Evolutionary conservation across 352 stramenopile species (phyloP).

Genomic region (Phytophthora boehmeriae): DNA sequence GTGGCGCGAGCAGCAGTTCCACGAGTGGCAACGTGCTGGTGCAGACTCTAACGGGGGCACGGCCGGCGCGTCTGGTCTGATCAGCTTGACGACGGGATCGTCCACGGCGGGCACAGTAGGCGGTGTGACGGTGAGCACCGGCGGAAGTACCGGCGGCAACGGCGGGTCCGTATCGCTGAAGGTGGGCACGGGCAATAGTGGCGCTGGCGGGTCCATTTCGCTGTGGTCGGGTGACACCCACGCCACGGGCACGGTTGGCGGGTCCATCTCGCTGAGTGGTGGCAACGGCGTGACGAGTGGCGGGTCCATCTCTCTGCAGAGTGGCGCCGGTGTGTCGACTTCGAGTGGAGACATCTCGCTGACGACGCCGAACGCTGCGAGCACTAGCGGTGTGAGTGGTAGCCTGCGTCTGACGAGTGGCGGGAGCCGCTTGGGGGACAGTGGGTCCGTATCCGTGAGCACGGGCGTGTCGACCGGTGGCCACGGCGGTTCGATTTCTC

Average conservation of each 20-base stretch:
- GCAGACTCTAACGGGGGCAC: not conserved
- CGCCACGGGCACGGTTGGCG: slow-evolving; percentile 11
- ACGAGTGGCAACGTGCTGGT: slow-evolving; percentile 11
- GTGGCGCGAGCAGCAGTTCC: slow-evolving; percentile 1
- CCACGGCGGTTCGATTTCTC: slow-evolving; percentile 16
- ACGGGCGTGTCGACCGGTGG: slow-evolving; percentile 15
- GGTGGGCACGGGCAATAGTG: slow-evolving; percentile 1
- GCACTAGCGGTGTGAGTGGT: slow-evolving; percentile 29
- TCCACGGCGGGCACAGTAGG: slow-evolving; percentile 35
- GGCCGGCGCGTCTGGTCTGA: not conserved
- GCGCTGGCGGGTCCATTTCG: slow-evolving; percentile 5
- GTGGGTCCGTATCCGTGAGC: slow-evolving; percentile 25
- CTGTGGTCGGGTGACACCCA: slow-evolving; percentile 7
- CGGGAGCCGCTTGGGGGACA: slow-evolving; percentile 23
- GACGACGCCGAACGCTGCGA: slow-evolving; percentile 27
- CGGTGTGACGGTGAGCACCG: not conserved
- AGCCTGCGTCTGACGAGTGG: slow-evolving; percentile 22
- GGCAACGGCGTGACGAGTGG: slow-evolving; percentile 39
- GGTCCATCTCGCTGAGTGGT: slow-evolving; percentile 29
- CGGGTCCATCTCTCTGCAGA: slow-evolving; percentile 20
- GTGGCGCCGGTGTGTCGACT: slow-evolving; percentile 36
- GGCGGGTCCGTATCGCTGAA: not conserved
- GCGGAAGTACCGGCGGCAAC: not conserved
- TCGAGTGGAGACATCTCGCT: slow-evolving; percentile 27
- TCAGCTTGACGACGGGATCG: slow-evolving; percentile 41